Conservation (phyloP, 495 filamentous ascomycete genomes). For the Daldinia grandis region DNA sequence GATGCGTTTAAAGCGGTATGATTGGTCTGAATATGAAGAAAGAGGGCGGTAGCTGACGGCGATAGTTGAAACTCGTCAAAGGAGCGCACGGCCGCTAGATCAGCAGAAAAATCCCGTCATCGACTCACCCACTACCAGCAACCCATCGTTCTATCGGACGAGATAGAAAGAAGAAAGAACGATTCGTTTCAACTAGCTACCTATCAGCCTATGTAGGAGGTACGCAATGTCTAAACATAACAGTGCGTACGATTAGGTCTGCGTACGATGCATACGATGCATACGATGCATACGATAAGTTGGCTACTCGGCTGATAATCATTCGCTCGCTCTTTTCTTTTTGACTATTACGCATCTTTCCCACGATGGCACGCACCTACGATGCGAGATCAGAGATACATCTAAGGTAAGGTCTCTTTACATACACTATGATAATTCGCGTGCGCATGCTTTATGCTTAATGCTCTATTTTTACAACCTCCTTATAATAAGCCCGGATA, state of each 20-base stretch:
- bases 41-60: constrained; percentile 36
- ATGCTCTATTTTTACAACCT: constrained; percentile 26
- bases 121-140: constrained; percentile 19
- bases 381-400: constrained; percentile 21
- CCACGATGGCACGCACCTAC: background rate
- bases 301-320: constrained; percentile 27
- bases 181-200: constrained; percentile 22
- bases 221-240: background rate
- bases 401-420: background rate
- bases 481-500: constrained; percentile 21
- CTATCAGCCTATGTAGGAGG: no score
- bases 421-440: background rate
- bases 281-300: background rate
- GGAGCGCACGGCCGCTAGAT: constrained; percentile 35
- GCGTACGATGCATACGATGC: no score
- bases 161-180: constrained; percentile 30
- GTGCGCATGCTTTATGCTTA: background rate
- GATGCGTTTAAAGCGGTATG: constrained; percentile 1
- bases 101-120: constrained; percentile 29
- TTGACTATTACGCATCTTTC: constrained; percentile 15
- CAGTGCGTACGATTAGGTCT: background rate
- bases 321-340: constrained; percentile 6
- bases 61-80: constrained; percentile 40
- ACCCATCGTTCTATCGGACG: constrained; percentile 23
- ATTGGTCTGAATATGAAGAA: constrained; percentile 27